Percentiles rank a stretch among this genome's conserved stretches.
Evolutionary conservation across 2,329 filamentous ascomycete genomes (phyloP).

Genomic region (Kalaharituber pfeilii): DNA sequence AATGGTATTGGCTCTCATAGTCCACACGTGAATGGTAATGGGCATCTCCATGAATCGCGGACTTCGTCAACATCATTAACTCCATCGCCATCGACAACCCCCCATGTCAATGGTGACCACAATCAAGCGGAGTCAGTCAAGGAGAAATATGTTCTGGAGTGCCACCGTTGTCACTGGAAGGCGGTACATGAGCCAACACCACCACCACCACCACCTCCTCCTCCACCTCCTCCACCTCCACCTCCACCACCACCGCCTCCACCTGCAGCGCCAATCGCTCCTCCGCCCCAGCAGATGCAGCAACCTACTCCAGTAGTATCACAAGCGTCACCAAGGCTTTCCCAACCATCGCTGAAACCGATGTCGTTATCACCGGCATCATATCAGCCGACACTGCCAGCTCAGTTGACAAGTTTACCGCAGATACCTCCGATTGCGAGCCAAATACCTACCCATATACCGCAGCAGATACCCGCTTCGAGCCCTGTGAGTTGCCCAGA

Average conservation of each 20-base stretch:
- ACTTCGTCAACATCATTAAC: not conserved
- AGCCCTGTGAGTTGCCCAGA: not conserved
- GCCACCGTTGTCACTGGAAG: slow-evolving; percentile 2
- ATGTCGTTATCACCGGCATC: slow-evolving; percentile 12
- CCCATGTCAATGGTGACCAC: not conserved
- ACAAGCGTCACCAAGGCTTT: slow-evolving; percentile 2
- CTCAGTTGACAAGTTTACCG: slow-evolving; percentile 3
- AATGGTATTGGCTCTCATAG: not conserved
- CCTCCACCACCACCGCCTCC: slow-evolving; percentile 14
- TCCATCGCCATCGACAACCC: not conserved
- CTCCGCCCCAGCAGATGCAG: slow-evolving; percentile 6
- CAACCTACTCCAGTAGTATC: not conserved
- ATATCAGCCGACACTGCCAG: slow-evolving; percentile 3
- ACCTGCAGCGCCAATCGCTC: slow-evolving; percentile 11
- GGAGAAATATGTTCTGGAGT: not conserved
- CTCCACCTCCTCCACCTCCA: not conserved
- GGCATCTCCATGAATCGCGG: not conserved
- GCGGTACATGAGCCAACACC: not conserved
- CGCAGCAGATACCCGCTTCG: slow-evolving; percentile 10
- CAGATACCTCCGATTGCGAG: slow-evolving; percentile 12
- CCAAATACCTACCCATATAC: slow-evolving; percentile 17
- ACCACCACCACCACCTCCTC: not conserved
- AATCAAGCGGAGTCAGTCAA: not conserved
- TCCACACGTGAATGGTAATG: not conserved
- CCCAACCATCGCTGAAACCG: slow-evolving; percentile 5